These are phyloP conservation scores for Candida koratica DNA, from an alignment of 805 yeast species.

Conservation along the genomic window DNA sequence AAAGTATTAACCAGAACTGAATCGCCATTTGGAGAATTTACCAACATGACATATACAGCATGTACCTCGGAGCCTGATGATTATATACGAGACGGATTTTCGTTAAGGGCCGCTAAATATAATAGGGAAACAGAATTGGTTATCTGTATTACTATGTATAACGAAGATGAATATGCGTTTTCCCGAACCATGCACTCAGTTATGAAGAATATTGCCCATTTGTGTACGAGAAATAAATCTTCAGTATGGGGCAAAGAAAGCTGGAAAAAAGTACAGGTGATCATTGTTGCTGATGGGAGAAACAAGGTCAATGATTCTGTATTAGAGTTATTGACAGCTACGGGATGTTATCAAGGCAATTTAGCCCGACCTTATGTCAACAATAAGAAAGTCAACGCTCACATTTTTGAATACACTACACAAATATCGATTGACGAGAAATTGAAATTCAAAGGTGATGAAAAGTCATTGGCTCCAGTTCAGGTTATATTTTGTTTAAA, in stretches of 20 bases:
- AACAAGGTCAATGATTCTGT: slow-evolving; percentile 81
- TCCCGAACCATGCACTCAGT: slow-evolving; percentile 94
- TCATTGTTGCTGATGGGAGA: slow-evolving; percentile 93
- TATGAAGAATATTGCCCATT: slow-evolving; percentile 85
- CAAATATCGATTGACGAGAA: slow-evolving; percentile 90
- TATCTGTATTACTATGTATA: slow-evolving; percentile 94
- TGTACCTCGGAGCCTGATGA: slow-evolving; percentile 92
- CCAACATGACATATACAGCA: slow-evolving; percentile 96
- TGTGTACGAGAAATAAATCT: slow-evolving; percentile 76
- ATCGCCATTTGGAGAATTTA: slow-evolving; percentile 76
- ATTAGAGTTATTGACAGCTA: slow-evolving; percentile 82
- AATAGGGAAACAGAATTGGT: slow-evolving; percentile 91
- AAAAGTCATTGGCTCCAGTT: slow-evolving; percentile 88
- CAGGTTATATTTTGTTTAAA: slow-evolving; percentile 90
- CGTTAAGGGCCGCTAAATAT: slow-evolving; percentile 77
- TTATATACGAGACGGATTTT: slow-evolving; percentile 74
- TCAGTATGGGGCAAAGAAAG: slow-evolving; percentile 93
- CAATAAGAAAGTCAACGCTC: slow-evolving; percentile 87
- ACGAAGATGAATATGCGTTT: slow-evolving; percentile 85
- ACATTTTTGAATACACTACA: slow-evolving; percentile 92
- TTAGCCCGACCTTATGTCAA: slow-evolving; percentile 94
- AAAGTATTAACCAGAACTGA: slow-evolving; percentile 83
- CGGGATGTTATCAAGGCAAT: slow-evolving; percentile 97
- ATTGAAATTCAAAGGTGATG: slow-evolving; percentile 84
- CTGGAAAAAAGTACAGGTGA: slow-evolving; percentile 94